Conservation (phyloP, 2,329 filamentous ascomycete species). For the Microcyclospora tardicrescens region DNA sequence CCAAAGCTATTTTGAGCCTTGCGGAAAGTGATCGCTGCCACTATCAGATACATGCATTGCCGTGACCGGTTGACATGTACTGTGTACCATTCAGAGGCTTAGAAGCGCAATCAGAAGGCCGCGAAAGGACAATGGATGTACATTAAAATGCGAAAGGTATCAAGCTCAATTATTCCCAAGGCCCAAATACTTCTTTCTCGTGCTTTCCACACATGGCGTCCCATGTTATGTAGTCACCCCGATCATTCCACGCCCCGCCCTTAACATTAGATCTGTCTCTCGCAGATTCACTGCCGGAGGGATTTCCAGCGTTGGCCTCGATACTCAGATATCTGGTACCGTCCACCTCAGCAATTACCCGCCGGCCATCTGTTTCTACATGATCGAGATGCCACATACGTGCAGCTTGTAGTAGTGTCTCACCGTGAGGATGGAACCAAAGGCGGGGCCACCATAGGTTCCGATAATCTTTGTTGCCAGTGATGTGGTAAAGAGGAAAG, state of each 20-base stretch:
- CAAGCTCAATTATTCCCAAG: too few species aligned
- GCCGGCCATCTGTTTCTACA: background rate
- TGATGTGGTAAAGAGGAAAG: conserved; percentile 10
- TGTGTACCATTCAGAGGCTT: too few species aligned
- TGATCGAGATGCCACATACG: background rate
- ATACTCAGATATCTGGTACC: background rate
- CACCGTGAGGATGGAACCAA: background rate
- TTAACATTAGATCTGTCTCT: too few species aligned
- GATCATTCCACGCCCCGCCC: background rate
- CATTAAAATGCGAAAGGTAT: too few species aligned
- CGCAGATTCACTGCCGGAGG: too few species aligned
- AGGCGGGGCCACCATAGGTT: conserved; percentile 19
- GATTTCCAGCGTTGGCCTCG: background rate
- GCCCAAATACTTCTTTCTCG: background rate
- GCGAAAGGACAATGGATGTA: too few species aligned
- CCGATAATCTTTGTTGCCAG: conserved; percentile 18
- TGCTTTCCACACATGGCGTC: background rate
- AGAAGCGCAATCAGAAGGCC: too few species aligned
- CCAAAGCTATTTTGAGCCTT: too few species aligned
- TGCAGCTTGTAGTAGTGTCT: background rate
- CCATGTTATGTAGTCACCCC: background rate
- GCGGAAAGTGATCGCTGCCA: too few species aligned
- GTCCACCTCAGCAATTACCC: background rate
- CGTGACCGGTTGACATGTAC: too few species aligned
- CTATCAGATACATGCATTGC: too few species aligned